phyloP scores from a whole-genome alignment of 2,329 filamentous ascomycete genomes.

The Penicillium brevicompactum region DNA sequence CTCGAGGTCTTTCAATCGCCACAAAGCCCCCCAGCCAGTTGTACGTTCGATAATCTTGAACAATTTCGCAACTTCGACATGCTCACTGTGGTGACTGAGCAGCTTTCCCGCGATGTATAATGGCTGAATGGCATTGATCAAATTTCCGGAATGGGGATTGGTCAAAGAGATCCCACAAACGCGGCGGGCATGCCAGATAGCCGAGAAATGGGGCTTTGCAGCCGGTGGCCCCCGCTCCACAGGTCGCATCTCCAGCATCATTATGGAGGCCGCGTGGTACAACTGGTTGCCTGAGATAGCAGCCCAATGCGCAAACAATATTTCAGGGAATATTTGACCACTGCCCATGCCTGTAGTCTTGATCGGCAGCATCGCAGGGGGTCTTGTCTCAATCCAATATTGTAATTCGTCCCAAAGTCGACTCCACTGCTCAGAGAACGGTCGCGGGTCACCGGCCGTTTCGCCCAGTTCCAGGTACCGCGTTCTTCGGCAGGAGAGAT shows the following conservation, averaged over 20 bases:
- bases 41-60: constrained; percentile 54
- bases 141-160: constrained; percentile 56
- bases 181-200: constrained; percentile 57
- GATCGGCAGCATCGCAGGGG: constrained; percentile 50
- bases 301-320: constrained; percentile 55
- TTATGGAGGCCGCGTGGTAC: constrained; percentile 56
- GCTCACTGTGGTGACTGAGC: constrained; percentile 52
- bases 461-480: constrained; percentile 51
- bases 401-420: constrained; percentile 53
- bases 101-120: constrained; percentile 58
- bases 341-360: constrained; percentile 41
- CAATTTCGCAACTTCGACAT: constrained; percentile 35
- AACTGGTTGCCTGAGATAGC: constrained; percentile 60
- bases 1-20: constrained; percentile 55
- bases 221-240: constrained; percentile 23
- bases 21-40: constrained; percentile 56
- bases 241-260: constrained; percentile 52
- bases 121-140: constrained; percentile 60
- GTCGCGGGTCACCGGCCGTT: constrained; percentile 43
- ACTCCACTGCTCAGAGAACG: constrained; percentile 48
- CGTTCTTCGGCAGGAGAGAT: constrained; percentile 53
- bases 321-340: constrained; percentile 50
- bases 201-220: constrained; percentile 36
- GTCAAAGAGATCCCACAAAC: constrained; percentile 59
- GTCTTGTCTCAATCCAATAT: constrained; percentile 50